Percentiles rank a stretch among this genome's conserved stretches.
phyloP scores from a whole-genome alignment of 768 basidiomycete genomes.

The Kwoniella sp. region DNA sequence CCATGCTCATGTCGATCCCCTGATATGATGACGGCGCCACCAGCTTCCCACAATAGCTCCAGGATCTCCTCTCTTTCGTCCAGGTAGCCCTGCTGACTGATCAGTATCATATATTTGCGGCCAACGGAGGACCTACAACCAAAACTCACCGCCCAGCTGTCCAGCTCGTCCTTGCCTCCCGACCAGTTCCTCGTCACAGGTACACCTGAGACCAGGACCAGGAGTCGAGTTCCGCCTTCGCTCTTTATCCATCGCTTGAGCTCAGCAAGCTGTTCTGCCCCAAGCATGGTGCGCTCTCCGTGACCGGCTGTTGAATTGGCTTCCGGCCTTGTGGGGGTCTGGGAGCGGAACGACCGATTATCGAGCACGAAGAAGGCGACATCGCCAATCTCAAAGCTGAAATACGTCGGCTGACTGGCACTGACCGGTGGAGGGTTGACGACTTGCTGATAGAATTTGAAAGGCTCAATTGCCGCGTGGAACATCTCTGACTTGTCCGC shows the following conservation, averaged over 20 bases:
- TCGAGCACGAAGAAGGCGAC: slow-evolving; percentile 13
- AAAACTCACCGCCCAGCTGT: slow-evolving; percentile 13
- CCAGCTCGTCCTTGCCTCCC: slow-evolving; percentile 13
- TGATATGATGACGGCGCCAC: slow-evolving; percentile 16
- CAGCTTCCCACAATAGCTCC: slow-evolving; percentile 1
- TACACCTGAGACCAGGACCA: slow-evolving; percentile 11
- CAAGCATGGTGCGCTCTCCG: slow-evolving; percentile 7
- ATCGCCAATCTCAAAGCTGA: slow-evolving; percentile 5
- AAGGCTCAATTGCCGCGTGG: slow-evolving; percentile 10
- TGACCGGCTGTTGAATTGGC: slow-evolving; percentile 9
- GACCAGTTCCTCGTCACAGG: slow-evolving; percentile 17
- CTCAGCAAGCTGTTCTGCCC: not conserved
- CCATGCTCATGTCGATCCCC: slow-evolving; percentile 17
- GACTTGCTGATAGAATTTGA: slow-evolving; percentile 1
- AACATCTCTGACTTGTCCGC: not conserved
- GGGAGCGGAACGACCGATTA: slow-evolving; percentile 9
- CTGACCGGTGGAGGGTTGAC: slow-evolving; percentile 5
- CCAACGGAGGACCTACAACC: not conserved
- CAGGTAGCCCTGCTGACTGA: slow-evolving; percentile 4
- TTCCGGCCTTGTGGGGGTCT: not conserved
- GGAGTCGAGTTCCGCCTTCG: slow-evolving; percentile 1
- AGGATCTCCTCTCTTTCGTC: slow-evolving; percentile 10
- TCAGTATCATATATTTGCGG: not conserved
- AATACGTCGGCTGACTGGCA: slow-evolving; percentile 2
- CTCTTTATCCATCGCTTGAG: slow-evolving; percentile 7